Base-by-base conservation (phyloP, 164 flowering plant genomes). In the Cinnamomum chago region DNA sequence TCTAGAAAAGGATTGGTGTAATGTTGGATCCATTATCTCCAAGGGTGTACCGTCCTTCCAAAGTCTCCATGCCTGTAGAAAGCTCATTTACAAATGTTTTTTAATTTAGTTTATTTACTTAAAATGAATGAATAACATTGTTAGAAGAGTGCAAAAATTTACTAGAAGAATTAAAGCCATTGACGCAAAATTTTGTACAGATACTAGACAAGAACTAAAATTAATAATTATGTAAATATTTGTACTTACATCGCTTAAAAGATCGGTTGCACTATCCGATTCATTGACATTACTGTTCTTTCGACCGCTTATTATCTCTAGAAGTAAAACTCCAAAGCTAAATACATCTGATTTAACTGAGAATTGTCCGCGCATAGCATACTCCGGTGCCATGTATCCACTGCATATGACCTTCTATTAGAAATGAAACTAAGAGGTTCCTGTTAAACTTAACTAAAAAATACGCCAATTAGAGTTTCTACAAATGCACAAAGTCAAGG, bases 111-210 rank as follows among this genome's bases (percentile, higher is more conserved):
- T 65, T n/a, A 60, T n/a, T 18, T 60, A 9, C 27, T 27, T 0
- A 6, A 40, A 40, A 40, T n/a, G 22, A 17, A 58, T 3, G 18
- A 3, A 58, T 1, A 58, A 4, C 62, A 58, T n/a, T 14, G n/a
- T 3, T 17, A n/a, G 22, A 58, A 17, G 0, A n/a, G 47, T 1
- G 2, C 9, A 40, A 40, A 35, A 40, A 40, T 40, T 7, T 6
- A 1, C 47, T 40, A 40, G 47, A 40, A 40, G 47, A 9, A 79
- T 67, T 3, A 62, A 40, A 17, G 79, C 72, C 76, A 73, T 70
- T 5, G 79, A 67, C 1, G 73, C 70, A 71, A 67, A 64, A 18
- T 77, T 77, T 71, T 80, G 79, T n/a, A 71, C 78, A 52, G 76
- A 77, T 25, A 77, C 55, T 18, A 74, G 35, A 30, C 35, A 64